Percentiles rank a stretch among this genome's conserved stretches.
phyloP scores from a whole-genome alignment of 2,329 filamentous ascomycete genomes.

The Calonectria hongkongensis region DNA sequence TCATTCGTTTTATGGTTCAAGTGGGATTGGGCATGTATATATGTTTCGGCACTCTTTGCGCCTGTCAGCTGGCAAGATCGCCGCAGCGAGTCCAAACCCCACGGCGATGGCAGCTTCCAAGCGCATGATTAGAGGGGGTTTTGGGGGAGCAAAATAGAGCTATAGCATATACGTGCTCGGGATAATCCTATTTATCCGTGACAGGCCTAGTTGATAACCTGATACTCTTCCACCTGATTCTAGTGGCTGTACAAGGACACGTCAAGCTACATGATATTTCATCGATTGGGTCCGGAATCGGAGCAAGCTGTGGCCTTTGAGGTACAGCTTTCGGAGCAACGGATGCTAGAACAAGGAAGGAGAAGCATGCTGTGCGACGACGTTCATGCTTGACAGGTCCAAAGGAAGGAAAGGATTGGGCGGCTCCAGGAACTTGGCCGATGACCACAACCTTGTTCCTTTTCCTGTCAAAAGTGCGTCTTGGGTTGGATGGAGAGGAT shows the following conservation, averaged over 20 bases:
- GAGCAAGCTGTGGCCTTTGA: background rate
- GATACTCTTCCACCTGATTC: background rate
- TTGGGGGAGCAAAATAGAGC: too few relatives aligned
- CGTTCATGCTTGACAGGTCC: conserved; percentile 8
- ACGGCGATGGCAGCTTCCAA: too few relatives aligned
- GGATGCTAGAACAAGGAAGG: conserved; percentile 10
- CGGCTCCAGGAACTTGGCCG: conserved; percentile 32
- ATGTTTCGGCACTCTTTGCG: too few relatives aligned
- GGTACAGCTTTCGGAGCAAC: background rate
- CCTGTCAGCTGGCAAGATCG: too few relatives aligned
- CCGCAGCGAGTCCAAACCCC: too few relatives aligned
- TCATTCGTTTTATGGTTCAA: too few relatives aligned
- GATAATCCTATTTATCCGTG: too few relatives aligned
- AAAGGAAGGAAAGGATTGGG: background rate
- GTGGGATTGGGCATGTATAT: too few relatives aligned
- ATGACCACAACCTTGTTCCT: background rate
- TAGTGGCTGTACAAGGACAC: background rate
- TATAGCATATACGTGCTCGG: too few relatives aligned
- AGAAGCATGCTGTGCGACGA: conserved; percentile 2
- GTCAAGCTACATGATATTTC: too few relatives aligned
- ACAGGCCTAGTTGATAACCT: background rate
- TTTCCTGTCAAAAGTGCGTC: background rate
- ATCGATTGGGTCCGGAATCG: conserved; percentile 1
- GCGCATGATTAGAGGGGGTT: too few relatives aligned
- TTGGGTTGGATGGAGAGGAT: background rate